Evolutionary conservation across 2,329 filamentous ascomycete genomes (phyloP).

Genomic region (Microcyclospora tardicrescens): DNA sequence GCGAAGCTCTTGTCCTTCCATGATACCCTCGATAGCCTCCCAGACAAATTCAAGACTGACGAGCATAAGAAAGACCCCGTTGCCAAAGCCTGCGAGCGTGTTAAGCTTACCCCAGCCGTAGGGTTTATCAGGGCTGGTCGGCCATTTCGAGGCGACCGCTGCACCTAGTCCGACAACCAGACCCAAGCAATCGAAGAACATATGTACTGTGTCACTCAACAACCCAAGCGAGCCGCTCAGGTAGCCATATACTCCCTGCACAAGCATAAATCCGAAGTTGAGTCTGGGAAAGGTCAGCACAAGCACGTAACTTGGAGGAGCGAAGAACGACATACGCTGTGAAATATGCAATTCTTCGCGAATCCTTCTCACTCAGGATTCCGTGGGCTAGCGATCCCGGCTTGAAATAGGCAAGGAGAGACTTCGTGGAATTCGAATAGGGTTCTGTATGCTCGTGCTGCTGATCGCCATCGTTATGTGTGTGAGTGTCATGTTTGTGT

Average conservation of each 20-base stretch:
- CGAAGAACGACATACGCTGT: slow-evolving; percentile 52
- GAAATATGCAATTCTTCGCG: slow-evolving; percentile 91
- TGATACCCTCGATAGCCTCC: slow-evolving; percentile 78
- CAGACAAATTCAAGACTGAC: slow-evolving; percentile 94
- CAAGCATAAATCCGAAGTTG: slow-evolving; percentile 87
- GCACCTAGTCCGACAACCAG: slow-evolving; percentile 81
- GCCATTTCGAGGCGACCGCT: slow-evolving; percentile 93
- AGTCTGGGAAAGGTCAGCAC: slow-evolving; percentile 43
- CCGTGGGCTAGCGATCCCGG: slow-evolving; percentile 69
- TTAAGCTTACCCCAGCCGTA: slow-evolving; percentile 97
- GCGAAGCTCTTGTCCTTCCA: slow-evolving; percentile 72
- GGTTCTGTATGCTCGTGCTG: slow-evolving; percentile 28
- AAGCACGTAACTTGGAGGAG: not conserved
- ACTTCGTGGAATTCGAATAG: slow-evolving; percentile 57
- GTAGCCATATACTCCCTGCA: slow-evolving; percentile 90
- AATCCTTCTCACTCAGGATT: slow-evolving; percentile 82
- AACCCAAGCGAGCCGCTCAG: slow-evolving; percentile 84
- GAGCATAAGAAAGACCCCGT: slow-evolving; percentile 88
- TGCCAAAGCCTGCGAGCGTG: slow-evolving; percentile 88
- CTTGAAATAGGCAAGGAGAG: slow-evolving; percentile 56
- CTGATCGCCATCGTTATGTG: slow-evolving; percentile 6
- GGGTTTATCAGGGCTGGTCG: slow-evolving; percentile 73
- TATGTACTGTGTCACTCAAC: slow-evolving; percentile 96
- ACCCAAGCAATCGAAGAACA: slow-evolving; percentile 97
- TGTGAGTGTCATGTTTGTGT: slow-evolving; percentile 18